Evolutionary conservation across 2,329 filamentous ascomycete species (phyloP).

Genomic region (Microcyclospora pomicola): DNA sequence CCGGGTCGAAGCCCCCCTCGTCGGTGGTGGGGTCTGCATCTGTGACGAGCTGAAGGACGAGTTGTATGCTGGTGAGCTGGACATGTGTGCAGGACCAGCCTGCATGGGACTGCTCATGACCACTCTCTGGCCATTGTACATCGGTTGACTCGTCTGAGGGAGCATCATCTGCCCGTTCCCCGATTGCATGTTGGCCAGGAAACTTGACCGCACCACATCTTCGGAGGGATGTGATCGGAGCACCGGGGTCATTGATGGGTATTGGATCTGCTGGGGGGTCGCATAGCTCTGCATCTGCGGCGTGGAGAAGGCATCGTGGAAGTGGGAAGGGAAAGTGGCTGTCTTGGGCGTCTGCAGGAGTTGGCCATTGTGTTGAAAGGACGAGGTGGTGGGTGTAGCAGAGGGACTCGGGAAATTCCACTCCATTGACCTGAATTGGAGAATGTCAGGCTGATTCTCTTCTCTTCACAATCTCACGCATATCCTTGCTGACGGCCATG

Average conservation of each 20-base stretch:
- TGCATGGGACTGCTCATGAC: slow-evolving; percentile 9
- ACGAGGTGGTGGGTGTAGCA: slow-evolving; percentile 33
- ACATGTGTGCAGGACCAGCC: background rate
- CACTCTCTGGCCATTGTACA: slow-evolving; percentile 2
- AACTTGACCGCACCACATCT: slow-evolving; percentile 15
- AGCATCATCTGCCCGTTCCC: slow-evolving; percentile 6
- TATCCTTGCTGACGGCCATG: background rate
- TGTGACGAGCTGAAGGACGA: slow-evolving; percentile 25
- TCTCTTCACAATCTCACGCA: no score
- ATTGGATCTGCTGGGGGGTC: slow-evolving; percentile 19
- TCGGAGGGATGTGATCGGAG: slow-evolving; percentile 12
- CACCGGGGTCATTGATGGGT: slow-evolving; percentile 15
- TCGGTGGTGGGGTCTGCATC: slow-evolving; percentile 50
- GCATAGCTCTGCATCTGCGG: slow-evolving; percentile 31
- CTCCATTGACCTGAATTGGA: slow-evolving; percentile 26
- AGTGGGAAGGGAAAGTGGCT: slow-evolving; percentile 29
- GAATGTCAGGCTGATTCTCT: slow-evolving; percentile 3
- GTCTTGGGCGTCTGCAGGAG: slow-evolving; percentile 33
- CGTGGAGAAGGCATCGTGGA: slow-evolving; percentile 37
- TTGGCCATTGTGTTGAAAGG: slow-evolving; percentile 20
- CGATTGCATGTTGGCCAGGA: slow-evolving; percentile 15
- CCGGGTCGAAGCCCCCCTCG: slow-evolving; percentile 39
- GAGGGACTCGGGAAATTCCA: slow-evolving; percentile 38
- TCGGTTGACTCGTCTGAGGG: slow-evolving; percentile 4
- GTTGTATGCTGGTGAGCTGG: slow-evolving; percentile 6